phyloP scores from a whole-genome alignment of 257 asterid species.

The Solanum boliviense region DNA sequence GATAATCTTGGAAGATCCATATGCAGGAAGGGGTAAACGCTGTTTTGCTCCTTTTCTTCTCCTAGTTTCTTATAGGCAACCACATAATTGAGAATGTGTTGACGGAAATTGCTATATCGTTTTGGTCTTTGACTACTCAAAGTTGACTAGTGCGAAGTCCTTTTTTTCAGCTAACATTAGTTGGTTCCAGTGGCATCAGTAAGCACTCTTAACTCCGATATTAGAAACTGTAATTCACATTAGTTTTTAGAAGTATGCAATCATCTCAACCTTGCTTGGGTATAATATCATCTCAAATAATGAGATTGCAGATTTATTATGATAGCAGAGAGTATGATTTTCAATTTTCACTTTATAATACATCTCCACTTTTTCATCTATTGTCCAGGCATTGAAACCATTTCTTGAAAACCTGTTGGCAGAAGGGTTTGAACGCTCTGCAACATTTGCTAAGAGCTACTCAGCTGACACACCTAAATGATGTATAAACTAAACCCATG shows the following conservation, averaged over 20 bases:
- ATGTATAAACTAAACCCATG: not conserved
- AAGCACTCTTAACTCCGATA: slow-evolving; percentile 15
- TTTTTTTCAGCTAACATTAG: slow-evolving; percentile 58
- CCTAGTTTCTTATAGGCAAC: not conserved
- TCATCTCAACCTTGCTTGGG: not conserved
- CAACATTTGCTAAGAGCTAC: slow-evolving; percentile 41
- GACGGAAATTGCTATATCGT: not conserved
- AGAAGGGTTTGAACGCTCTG: slow-evolving; percentile 53
- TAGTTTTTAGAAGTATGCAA: not conserved
- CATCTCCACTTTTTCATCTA: not conserved
- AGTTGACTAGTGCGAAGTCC: not conserved
- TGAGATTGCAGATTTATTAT: not conserved
- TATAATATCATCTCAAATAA: not conserved
- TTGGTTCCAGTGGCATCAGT: slow-evolving; percentile 86
- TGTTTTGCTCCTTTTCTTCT: not conserved
- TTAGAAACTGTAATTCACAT: not conserved
- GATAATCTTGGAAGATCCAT: not conserved
- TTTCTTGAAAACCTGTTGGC: slow-evolving; percentile 61
- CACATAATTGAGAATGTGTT: not conserved
- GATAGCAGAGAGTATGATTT: not conserved
- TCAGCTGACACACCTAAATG: slow-evolving; percentile 33
- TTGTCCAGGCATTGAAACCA: slow-evolving; percentile 62
- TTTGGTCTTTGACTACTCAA: not conserved
- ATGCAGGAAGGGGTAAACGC: not conserved
- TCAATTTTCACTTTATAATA: not conserved